Conservation (phyloP, 129 eudicot genomes). For the Flaveria trinervia region DNA sequence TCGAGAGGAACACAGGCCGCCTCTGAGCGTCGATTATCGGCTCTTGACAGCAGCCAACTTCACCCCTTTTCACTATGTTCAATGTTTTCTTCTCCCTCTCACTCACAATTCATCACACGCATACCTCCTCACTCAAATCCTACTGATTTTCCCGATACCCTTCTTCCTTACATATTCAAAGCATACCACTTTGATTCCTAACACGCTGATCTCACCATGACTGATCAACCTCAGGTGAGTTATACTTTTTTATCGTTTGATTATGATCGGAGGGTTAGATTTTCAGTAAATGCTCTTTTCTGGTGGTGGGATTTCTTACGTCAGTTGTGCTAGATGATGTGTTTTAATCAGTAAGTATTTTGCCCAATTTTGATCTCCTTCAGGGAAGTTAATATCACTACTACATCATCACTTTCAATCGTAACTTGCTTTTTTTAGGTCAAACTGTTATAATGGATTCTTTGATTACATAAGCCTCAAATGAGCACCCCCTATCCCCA, state of each 20-base stretch:
- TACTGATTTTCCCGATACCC: slow-evolving; percentile 21
- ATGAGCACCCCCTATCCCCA: too few species aligned
- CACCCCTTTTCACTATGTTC: too few species aligned
- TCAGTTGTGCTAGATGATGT: slow-evolving; percentile 7
- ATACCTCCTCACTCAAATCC: slow-evolving; percentile 37
- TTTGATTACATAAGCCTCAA: too few species aligned
- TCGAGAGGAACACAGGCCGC: slow-evolving; percentile 33
- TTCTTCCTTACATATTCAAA: slow-evolving; percentile 19
- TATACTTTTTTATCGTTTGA: background rate
- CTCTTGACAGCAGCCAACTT: too few species aligned
- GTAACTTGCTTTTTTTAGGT: background rate
- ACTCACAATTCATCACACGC: background rate
- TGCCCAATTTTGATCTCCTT: background rate
- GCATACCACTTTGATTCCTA: slow-evolving; percentile 8
- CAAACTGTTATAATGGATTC: background rate
- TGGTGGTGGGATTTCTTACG: background rate
- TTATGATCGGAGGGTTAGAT: background rate
- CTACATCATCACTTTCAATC: background rate
- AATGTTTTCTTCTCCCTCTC: too few species aligned
- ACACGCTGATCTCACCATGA: slow-evolving; percentile 36
- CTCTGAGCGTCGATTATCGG: slow-evolving; percentile 29
- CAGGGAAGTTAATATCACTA: background rate
- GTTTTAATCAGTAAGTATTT: background rate
- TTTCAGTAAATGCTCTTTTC: too few species aligned
- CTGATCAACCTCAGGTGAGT: slow-evolving; percentile 47